These are phyloP conservation scores for Chenopodium album DNA, from an alignment of 148 eudicot genomes.

Conservation along the genomic window DNA sequence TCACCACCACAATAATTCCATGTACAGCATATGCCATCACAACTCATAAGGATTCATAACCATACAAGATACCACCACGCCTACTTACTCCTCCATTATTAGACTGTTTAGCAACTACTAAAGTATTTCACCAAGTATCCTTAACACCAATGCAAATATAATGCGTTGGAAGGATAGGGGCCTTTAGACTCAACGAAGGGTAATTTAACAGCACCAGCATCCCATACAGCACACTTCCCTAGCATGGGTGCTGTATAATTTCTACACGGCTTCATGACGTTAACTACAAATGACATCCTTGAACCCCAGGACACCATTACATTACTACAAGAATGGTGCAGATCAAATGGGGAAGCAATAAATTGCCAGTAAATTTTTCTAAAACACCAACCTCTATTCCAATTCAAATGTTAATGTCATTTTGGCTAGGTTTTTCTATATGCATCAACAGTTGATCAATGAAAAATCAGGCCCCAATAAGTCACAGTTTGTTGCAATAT, in stretches of 20 bases:
- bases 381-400: background rate
- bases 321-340: background rate
- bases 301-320: background rate
- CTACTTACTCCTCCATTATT: background rate
- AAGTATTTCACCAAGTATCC: background rate
- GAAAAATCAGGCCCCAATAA: no score
- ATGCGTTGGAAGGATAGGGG: background rate
- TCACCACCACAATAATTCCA: background rate
- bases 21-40: background rate
- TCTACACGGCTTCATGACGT: background rate
- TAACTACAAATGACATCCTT: no score
- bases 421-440: no score
- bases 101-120: background rate
- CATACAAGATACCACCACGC: background rate
- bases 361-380: background rate
- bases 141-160: no score
- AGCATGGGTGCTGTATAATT: background rate
- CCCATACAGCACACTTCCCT: background rate
- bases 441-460: no score
- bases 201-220: background rate
- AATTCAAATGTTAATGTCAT: background rate
- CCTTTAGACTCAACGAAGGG: background rate
- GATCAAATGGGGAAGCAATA: background rate
- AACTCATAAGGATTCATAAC: background rate
- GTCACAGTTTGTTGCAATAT: no score